Evolutionary conservation across 2,329 filamentous ascomycete species (phyloP), one percentile per base, ranked within the genome.

Genomic region (Ophiostoma populinum): DNA sequence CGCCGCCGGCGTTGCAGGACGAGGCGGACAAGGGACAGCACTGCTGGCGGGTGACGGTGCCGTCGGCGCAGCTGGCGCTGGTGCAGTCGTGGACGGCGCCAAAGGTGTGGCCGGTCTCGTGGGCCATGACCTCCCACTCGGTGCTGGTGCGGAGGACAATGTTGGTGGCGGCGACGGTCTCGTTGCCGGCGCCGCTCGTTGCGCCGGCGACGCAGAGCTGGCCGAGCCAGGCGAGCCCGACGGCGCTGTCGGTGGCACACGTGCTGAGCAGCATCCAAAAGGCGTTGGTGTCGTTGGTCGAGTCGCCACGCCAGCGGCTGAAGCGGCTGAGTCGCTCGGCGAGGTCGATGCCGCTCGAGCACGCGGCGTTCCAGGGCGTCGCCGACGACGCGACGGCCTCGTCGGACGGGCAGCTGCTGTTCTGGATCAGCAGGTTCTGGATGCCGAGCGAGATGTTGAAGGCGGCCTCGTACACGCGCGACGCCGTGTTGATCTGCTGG

Each of bases 401-500:
- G 22, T 41, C 68, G 4, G 70, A 70, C 0, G 87, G 82, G 49
- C 90, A 98, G n/a, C 62, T 61, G 4, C 65, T 55, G 29, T 81
- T 72, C 38, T 72, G 81, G 41, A 94, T 70, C 20, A 83, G 80
- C 35, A 98, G 56, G 49, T 93, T 92, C 45, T 77, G 73, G 40
- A 98, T 71, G 28, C 85, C 90, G 24, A 98, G 71, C 0, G 86
- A 87, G 47, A 98, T 87, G 55, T 94, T 94, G 61, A 98, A 95
- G 7, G 80, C 80, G 46, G 66, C 72, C 54, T 98, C 90, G 50
- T 90, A 98, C 8, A 94, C 59, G 42, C 75, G 70, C 2, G 87
- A 94, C 1, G 90, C 90, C 29, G 74, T 65, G 57, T 92, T 94
- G 52, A 98, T 79, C 51, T 82, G 66, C 35, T 62, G 65, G 46